Percentiles rank a stretch among this genome's conserved stretches.
Evolutionary conservation across 2,329 filamentous ascomycete genomes (phyloP).

Genomic region (Pochonia chlamydosporia): DNA sequence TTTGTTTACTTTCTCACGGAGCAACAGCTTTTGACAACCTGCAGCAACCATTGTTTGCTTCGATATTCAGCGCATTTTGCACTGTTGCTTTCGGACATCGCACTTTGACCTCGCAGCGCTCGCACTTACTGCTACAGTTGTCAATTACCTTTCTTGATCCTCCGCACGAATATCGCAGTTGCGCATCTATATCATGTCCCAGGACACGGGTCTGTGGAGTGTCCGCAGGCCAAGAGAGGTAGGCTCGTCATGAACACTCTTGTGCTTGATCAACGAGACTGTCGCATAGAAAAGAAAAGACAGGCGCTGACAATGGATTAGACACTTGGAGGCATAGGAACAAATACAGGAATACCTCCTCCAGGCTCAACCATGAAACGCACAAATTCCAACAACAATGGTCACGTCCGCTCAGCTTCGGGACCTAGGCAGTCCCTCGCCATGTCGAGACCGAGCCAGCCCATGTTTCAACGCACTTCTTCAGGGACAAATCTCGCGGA

Average conservation of each 20-base stretch:
- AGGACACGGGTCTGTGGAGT: constrained; percentile 83
- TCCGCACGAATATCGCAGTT: neutral
- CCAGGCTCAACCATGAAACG: constrained; percentile 93
- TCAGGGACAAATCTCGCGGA: constrained; percentile 77
- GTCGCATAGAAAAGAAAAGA: constrained; percentile 13
- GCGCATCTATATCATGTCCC: constrained; percentile 58
- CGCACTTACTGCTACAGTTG: neutral
- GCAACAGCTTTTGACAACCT: constrained; percentile 26
- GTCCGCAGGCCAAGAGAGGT: constrained; percentile 90
- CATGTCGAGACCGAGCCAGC: constrained; percentile 75
- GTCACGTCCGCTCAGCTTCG: constrained; percentile 77
- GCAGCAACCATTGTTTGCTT: neutral
- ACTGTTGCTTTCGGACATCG: constrained; percentile 5
- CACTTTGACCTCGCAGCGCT: neutral
- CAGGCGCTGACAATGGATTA: constrained; percentile 27
- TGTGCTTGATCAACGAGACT: neutral
- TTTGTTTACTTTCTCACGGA: constrained; percentile 39
- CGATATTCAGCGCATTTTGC: neutral
- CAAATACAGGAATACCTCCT: constrained; percentile 81
- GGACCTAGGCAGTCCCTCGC: constrained; percentile 82
- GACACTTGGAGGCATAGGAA: constrained; percentile 81
- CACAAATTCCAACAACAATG: constrained; percentile 65
- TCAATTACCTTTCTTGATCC: too few species aligned
- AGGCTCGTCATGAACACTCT: constrained; percentile 24
- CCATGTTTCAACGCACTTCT: constrained; percentile 78